Conservation (phyloP, 345 rosid species). For the Melaleuca alternifolia region DNA sequence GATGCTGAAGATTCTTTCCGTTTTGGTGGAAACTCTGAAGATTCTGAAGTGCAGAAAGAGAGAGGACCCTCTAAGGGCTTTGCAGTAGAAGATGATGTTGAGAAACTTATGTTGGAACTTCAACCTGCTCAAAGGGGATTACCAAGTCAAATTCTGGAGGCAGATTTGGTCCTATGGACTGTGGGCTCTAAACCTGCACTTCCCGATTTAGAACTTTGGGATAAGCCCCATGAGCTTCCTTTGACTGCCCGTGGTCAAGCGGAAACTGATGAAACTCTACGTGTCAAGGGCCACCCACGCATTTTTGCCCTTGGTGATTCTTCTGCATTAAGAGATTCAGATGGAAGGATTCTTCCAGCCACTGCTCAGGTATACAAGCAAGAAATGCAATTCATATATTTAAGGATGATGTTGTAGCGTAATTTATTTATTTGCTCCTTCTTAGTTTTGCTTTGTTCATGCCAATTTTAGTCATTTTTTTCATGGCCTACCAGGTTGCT, state of each 20-base stretch:
- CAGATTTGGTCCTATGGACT: conserved; percentile 87
- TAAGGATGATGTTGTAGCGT: background rate
- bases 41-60: conserved; percentile 79
- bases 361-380: conserved; percentile 65
- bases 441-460: background rate
- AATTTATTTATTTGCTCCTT: background rate
- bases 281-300: conserved; percentile 91
- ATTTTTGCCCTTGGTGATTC: conserved; percentile 92
- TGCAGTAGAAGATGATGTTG: conserved; percentile 27
- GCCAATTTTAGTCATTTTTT: background rate
- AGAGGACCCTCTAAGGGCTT: conserved; percentile 62
- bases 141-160: conserved; percentile 55
- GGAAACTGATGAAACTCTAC: conserved; percentile 90
- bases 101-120: conserved; percentile 61
- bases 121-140: conserved; percentile 72
- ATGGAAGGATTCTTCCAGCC: conserved; percentile 76
- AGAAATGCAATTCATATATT: background rate
- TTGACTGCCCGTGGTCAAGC: conserved; percentile 79
- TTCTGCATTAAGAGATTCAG: conserved; percentile 65
- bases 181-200: conserved; percentile 80
- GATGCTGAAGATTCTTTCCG: background rate
- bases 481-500: conserved; percentile 54
- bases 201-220: conserved; percentile 43
- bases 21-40: conserved; percentile 12
- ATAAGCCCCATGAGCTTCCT: conserved; percentile 39